A percentile compares a stretch with the other conserved stretches of the same genome.
phyloP scores from a whole-genome alignment of 169 alveolate species.

The Plasmodium reichenowi region DNA sequence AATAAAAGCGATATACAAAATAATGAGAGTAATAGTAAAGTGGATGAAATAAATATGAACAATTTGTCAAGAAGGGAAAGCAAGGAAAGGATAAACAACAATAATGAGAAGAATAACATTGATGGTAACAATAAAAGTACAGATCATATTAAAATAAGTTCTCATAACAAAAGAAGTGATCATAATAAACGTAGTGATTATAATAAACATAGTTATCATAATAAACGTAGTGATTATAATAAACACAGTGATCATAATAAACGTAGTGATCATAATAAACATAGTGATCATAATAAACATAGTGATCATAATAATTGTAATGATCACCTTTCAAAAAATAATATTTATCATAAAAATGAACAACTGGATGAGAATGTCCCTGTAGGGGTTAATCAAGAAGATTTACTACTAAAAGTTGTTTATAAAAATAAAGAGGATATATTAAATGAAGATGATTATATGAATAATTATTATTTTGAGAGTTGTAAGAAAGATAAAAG shows the following conservation, averaged over 20 bases:
- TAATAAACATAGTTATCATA: too few relatives aligned
- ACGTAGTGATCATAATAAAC: too few relatives aligned
- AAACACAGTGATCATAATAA: background rate
- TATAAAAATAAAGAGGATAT: background rate
- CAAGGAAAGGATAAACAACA: background rate
- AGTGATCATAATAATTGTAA: background rate
- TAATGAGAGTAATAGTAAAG: background rate
- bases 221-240: background rate
- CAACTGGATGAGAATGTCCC: too few relatives aligned
- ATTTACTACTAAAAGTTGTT: constrained; percentile 15
- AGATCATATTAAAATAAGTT: too few relatives aligned
- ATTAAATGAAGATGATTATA: too few relatives aligned
- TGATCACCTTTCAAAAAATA: background rate
- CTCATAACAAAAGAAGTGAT: too few relatives aligned
- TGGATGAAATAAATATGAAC: background rate
- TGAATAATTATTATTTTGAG: background rate
- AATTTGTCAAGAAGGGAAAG: background rate
- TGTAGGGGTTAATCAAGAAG: constrained; percentile 33
- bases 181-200: too few relatives aligned
- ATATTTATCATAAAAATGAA: too few relatives aligned
- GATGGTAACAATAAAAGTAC: too few relatives aligned
- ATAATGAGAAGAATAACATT: too few relatives aligned
- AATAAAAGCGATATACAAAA: background rate
- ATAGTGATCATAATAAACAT: background rate
- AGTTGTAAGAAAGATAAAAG: background rate